Conservation (phyloP, 2,329 filamentous ascomycete genomes). For the Fusarium brachygibbosum region DNA sequence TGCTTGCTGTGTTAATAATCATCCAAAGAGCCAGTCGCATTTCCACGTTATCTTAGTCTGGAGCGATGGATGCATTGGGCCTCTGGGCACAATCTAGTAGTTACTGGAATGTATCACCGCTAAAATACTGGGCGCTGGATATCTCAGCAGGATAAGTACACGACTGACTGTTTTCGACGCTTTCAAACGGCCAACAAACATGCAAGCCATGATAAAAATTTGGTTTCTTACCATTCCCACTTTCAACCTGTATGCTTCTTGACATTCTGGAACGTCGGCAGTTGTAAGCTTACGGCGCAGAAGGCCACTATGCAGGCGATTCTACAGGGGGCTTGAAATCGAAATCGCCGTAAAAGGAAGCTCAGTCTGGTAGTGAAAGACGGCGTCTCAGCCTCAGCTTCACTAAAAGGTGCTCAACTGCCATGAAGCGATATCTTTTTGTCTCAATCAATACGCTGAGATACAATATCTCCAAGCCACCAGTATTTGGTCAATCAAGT, state of each 20-base stretch:
- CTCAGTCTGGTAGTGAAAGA: not conserved
- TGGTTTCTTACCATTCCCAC: not conserved
- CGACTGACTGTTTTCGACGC: not conserved
- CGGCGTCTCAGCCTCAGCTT: not conserved
- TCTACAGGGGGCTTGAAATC: not conserved
- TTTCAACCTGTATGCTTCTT: not conserved
- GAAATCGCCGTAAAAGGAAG: slow-evolving; percentile 1
- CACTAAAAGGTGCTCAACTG: not conserved
- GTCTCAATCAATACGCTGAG: not conserved
- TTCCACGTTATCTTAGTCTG: not conserved
- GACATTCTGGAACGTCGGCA: slow-evolving; percentile 2
- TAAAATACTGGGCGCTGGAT: slow-evolving; percentile 1
- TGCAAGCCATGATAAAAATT: not conserved
- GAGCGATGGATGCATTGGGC: not conserved
- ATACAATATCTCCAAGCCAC: not conserved
- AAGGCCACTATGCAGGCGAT: not conserved
- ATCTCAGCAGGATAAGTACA: not conserved
- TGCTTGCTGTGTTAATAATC: not conserved
- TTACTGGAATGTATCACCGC: not conserved
- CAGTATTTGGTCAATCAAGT: not conserved
- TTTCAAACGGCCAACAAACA: not conserved
- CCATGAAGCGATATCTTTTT: not conserved
- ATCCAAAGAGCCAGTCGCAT: not conserved
- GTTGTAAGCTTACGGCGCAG: not conserved
- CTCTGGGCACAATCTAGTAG: not conserved